Percentiles rank a stretch among this genome's conserved stretches.
phyloP scores from a whole-genome alignment of 2,329 filamentous ascomycete species.

The Pseudogymnoascus pannorum region DNA sequence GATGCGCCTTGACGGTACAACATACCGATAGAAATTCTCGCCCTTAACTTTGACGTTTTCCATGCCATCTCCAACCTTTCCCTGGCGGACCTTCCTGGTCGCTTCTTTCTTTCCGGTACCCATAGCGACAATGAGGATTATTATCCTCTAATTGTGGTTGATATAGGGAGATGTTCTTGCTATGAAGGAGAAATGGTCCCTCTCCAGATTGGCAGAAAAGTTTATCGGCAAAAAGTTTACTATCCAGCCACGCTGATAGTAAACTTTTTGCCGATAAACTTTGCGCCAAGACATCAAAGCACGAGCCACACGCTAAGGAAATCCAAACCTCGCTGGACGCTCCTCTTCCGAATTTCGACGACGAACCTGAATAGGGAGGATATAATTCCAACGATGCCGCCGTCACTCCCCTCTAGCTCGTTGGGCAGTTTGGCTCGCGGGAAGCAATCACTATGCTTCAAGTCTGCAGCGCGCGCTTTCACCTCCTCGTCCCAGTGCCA shows the following conservation, averaged over 20 bases:
- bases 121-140: conserved; percentile 45
- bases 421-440: conserved; percentile 27
- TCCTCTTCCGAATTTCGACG: conserved; percentile 3
- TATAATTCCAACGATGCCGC: conserved; percentile 21
- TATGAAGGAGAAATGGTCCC: conserved; percentile 12
- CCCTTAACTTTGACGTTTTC: conserved; percentile 88
- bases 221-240: conserved; percentile 11
- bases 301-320: conserved; percentile 10
- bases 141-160: conserved; percentile 7
- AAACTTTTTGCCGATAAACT: too few species aligned
- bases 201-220: conserved; percentile 13
- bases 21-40: conserved; percentile 93
- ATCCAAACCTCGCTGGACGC: conserved; percentile 3
- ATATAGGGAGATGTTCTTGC: neutral
- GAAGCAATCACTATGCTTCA: conserved; percentile 25
- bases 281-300: conserved; percentile 7
- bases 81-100: conserved; percentile 73
- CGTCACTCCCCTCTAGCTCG: conserved; percentile 22
- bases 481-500: conserved; percentile 36
- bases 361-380: conserved; percentile 6
- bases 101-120: conserved; percentile 90
- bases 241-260: conserved; percentile 9
- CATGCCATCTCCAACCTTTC: conserved; percentile 79
- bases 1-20: conserved; percentile 5
- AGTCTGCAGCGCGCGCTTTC: conserved; percentile 34